A percentile compares a stretch with the other conserved stretches of the same genome.
Conservation (phyloP, 1,284 basidiomycete genomes). For the Inonotus obliquus region DNA sequence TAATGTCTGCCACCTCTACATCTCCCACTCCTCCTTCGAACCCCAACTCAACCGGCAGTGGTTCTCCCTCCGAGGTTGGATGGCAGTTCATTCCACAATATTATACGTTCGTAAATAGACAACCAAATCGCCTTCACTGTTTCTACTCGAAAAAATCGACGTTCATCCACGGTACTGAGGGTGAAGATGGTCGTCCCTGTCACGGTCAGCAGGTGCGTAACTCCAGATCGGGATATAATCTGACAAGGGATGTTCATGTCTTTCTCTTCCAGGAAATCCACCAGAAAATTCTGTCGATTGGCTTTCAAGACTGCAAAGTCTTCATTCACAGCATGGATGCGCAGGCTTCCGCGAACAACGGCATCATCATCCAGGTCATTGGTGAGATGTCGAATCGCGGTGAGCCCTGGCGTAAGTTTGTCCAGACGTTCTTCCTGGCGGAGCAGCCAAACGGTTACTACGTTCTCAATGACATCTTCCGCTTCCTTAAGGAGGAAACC, state of each 20-base stretch:
- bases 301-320: slow-evolving; percentile 96
- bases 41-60: background rate
- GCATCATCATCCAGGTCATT: slow-evolving; percentile 97
- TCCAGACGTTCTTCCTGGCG: slow-evolving; percentile 99
- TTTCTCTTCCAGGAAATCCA: slow-evolving; percentile 85
- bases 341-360: slow-evolving; percentile 89
- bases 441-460: slow-evolving; percentile 99
- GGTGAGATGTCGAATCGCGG: slow-evolving; percentile 96
- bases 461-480: slow-evolving; percentile 99
- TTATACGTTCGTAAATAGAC: slow-evolving; percentile 98
- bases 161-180: slow-evolving; percentile 94
- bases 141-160: slow-evolving; percentile 99
- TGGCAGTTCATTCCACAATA: slow-evolving; percentile 98
- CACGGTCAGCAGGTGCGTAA: slow-evolving; percentile 84
- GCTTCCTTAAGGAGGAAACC: slow-evolving; percentile 94
- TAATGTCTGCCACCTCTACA: slow-evolving; percentile 5
- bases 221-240: background rate
- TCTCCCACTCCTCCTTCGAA: background rate
- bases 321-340: slow-evolving; percentile 95
- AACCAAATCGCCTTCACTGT: slow-evolving; percentile 93
- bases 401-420: slow-evolving; percentile 95
- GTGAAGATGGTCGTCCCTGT: slow-evolving; percentile 84
- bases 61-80: slow-evolving; percentile 78
- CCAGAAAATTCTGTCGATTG: slow-evolving; percentile 90
- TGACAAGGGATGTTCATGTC: background rate